Percentiles rank a stretch among this genome's conserved stretches.
These are phyloP conservation scores for Boletus subcaerulescens DNA, from an alignment of 768 basidiomycete species.

Conservation along the genomic window DNA sequence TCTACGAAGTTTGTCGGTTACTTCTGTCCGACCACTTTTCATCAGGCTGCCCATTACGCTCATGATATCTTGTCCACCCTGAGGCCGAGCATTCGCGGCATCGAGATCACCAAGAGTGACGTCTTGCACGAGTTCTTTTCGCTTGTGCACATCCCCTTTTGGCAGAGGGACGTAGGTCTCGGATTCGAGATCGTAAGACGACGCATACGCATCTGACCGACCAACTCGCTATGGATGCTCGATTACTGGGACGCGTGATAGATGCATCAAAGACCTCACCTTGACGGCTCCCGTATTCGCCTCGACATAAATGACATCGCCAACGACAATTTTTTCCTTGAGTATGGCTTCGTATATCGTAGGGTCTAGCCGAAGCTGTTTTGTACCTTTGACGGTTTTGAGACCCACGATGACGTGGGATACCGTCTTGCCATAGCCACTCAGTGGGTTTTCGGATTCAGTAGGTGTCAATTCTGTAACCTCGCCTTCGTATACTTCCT, in stretches of 20 bases:
- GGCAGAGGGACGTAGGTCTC: constrained; percentile 98
- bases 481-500: constrained; percentile 98
- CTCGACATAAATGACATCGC: constrained; percentile 97
- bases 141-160: constrained; percentile 94
- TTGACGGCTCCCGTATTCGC: constrained; percentile 93
- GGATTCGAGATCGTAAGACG: constrained; percentile 95
- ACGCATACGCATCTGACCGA: constrained; percentile 95
- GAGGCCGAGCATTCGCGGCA: constrained; percentile 93
- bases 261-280: constrained; percentile 41
- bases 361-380: constrained; percentile 37
- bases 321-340: constrained; percentile 95
- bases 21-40: constrained; percentile 90
- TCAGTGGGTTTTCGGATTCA: constrained; percentile 95
- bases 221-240: constrained; percentile 72
- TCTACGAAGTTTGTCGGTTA: constrained; percentile 91
- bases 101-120: constrained; percentile 94
- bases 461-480: constrained; percentile 95
- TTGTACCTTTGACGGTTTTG: constrained; percentile 72
- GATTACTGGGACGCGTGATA: neutral
- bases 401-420: constrained; percentile 84
- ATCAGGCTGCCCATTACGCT: constrained; percentile 93
- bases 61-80: constrained; percentile 98
- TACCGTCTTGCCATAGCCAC: constrained; percentile 97
- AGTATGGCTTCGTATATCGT: constrained; percentile 96
- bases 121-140: constrained; percentile 93